phyloP scores from a whole-genome alignment of 345 rosid genomes.

The Erodium maritimum region DNA sequence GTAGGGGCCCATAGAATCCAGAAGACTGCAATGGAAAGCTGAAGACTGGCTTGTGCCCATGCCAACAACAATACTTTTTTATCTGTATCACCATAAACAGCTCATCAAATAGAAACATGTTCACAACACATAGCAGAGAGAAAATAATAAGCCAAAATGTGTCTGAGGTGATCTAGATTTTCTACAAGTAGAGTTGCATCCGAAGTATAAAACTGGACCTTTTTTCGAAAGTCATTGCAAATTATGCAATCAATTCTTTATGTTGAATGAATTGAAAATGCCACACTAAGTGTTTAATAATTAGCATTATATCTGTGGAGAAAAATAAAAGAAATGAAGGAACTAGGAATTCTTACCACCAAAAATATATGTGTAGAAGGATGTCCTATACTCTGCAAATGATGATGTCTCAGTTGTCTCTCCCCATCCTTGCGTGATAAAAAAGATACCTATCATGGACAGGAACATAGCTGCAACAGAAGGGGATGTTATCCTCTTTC shows the following conservation, averaged over 20 bases:
- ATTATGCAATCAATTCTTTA: not conserved
- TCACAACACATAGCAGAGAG: too few relatives aligned
- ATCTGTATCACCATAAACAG: conserved; percentile 29
- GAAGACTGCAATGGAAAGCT: conserved; percentile 62
- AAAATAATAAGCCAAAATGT: too few relatives aligned
- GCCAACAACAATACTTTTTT: conserved; percentile 70
- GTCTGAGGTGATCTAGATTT: too few relatives aligned
- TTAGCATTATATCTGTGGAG: not conserved
- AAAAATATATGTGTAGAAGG: conserved; percentile 38
- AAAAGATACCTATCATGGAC: conserved; percentile 38
- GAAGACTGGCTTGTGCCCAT: conserved; percentile 73
- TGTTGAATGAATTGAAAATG: not conserved
- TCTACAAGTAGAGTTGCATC: too few relatives aligned
- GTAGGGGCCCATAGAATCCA: conserved; percentile 98
- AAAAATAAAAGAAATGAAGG: not conserved
- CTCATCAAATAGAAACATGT: too few relatives aligned
- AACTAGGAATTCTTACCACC: conserved; percentile 38
- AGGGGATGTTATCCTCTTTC: conserved; percentile 36
- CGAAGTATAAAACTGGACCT: too few relatives aligned
- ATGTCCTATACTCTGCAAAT: conserved; percentile 29
- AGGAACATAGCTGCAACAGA: conserved; percentile 29
- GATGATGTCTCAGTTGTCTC: conserved; percentile 29
- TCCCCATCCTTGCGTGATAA: conserved; percentile 38
- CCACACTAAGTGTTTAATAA: not conserved
- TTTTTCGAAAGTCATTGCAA: not conserved